Evolutionary conservation across 495 filamentous ascomycete genomes (phyloP).

Genomic region (Oleoguttula mirabilis): DNA sequence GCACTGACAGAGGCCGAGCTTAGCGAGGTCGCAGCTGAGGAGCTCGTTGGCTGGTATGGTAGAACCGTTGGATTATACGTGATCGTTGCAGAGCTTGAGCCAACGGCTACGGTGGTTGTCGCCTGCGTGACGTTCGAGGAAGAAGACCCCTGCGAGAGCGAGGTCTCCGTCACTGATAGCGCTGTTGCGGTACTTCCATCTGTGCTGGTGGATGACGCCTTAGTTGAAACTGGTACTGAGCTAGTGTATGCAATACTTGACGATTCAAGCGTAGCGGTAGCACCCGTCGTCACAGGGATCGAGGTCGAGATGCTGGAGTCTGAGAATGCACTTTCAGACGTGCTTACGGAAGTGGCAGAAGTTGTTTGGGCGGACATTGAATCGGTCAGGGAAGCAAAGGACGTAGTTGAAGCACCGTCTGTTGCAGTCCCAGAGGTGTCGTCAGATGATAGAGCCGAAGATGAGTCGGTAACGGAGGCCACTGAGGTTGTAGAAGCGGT

Average conservation of each 20-base stretch:
- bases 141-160: not conserved
- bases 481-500: no score
- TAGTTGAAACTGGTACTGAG: not conserved
- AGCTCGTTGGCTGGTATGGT: not conserved
- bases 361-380: no score
- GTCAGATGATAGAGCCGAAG: no score
- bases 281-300: slow-evolving; percentile 2
- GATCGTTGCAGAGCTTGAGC: slow-evolving; percentile 12
- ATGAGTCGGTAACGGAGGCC: no score
- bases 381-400: no score
- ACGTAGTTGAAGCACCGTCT: no score
- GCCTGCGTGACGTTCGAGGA: not conserved
- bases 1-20: not conserved
- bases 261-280: not conserved
- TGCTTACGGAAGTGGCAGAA: no score
- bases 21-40: no score
- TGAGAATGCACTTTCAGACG: not conserved
- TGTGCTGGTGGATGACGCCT: not conserved
- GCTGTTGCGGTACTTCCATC: not conserved
- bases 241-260: not conserved
- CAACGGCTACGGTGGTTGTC: slow-evolving; percentile 2
- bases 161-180: not conserved
- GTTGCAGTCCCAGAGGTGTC: no score
- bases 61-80: not conserved
- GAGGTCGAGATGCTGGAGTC: slow-evolving; percentile 7